Base-by-base conservation (phyloP, 192 early-diverging fungal species). In the Coemansia sp. region DNA sequence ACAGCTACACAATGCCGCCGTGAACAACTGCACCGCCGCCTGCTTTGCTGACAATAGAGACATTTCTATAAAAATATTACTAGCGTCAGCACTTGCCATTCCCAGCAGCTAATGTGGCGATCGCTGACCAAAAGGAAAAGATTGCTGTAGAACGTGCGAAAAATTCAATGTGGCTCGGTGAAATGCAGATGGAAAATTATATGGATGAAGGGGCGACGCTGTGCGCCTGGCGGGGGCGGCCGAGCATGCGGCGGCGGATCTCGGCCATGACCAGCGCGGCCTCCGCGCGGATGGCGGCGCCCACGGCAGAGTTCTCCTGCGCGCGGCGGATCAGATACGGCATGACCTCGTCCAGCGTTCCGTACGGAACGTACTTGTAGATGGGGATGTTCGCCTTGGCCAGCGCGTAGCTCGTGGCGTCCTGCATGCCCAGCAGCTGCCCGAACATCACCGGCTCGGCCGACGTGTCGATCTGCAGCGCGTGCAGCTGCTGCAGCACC, bases 281-380 rank as follows among this genome's bases (percentile, higher is more conserved):
- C 77, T 92, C 90, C 25, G 71, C 57, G 23, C 66, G 55, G 51
- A 87, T 85, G 42, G 87, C 85, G 7, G 84, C 85, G 36, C 94
- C 69, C 1, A 97, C 84, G 23, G 89, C 85, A 7, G 88, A 86
- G 85, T 98, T 98, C 75, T 98, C 96, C 79, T 94, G 91, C 34
- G 93, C 96, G 20, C 96, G 87, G 34, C 96, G 89, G 44, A 95
- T 82, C 59, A 98, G 80, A 67, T 94, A 98, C 5, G 96, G 94
- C 71, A 98, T 92, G 44, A 93, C 90, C 62, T 95, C 91, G 19
- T 88, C 83, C 37, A 98, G 86, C 26, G 89, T 85, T 23, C 94
- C 96, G 73, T 96, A 98, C 0, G 94, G 91, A 5, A 98, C 84
- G 69, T 94, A 95, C 85, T 97, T 97, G 85, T 91, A 94, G 57